Conservation (phyloP, 2,329 filamentous ascomycete genomes). For the Cercospora sojina region DNA sequence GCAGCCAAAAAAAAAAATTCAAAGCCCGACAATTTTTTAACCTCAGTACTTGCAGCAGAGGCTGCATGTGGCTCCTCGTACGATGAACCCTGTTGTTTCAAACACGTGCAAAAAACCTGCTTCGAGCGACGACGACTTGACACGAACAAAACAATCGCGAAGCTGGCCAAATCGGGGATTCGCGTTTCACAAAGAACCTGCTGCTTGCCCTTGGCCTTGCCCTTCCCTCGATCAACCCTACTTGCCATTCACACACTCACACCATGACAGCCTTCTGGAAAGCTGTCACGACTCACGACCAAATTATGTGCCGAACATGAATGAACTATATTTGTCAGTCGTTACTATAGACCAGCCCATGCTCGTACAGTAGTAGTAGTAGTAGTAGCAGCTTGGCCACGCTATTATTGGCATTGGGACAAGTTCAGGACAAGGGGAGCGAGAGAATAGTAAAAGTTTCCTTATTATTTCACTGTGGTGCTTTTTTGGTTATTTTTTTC, state of each 20-base stretch:
- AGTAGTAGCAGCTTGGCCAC: too few relatives aligned
- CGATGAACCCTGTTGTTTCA: neutral
- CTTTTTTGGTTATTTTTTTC: too few relatives aligned
- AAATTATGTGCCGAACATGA: neutral
- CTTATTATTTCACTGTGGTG: too few relatives aligned
- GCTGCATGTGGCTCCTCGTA: neutral
- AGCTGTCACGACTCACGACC: neutral
- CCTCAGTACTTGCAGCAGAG: neutral
- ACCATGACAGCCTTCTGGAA: neutral
- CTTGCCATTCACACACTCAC: neutral
- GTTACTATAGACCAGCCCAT: neutral
- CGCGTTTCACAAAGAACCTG: neutral
- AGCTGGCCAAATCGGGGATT: neutral
- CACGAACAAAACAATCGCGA: neutral
- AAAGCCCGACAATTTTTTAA: too few relatives aligned
- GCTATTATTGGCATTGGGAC: neutral
- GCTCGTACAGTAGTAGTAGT: neutral
- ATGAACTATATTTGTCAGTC: neutral
- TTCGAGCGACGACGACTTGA: neutral
- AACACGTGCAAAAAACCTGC: neutral
- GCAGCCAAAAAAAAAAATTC: too few relatives aligned
- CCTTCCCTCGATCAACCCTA: neutral
- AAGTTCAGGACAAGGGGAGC: neutral
- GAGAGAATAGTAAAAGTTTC: neutral
- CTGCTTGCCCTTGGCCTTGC: too few relatives aligned